Evolutionary conservation across 345 rosid species (phyloP).

Genomic region (Eucalyptus leucophloia): DNA sequence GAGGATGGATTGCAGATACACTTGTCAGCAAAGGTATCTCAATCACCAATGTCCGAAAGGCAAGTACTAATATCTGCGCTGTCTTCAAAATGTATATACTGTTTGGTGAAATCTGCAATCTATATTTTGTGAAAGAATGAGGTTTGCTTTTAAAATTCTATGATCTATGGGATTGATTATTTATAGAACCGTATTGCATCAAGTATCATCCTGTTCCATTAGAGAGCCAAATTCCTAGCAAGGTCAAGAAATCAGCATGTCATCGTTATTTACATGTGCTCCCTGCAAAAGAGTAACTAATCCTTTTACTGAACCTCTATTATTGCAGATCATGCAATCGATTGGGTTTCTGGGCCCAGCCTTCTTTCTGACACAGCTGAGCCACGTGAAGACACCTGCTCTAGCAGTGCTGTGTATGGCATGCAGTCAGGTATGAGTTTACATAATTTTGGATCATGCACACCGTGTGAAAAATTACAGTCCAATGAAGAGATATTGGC

Average conservation of each 20-base stretch:
- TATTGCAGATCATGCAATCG: slow-evolving; percentile 91
- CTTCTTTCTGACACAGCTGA: slow-evolving; percentile 80
- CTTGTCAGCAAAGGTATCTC: slow-evolving; percentile 91
- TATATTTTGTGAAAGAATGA: neutral
- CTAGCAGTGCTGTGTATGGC: slow-evolving; percentile 99
- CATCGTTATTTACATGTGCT: neutral
- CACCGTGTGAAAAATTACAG: neutral
- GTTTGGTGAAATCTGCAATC: neutral
- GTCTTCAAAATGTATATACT: neutral
- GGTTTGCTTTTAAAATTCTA: neutral
- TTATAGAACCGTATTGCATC: neutral
- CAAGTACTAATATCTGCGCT: slow-evolving; percentile 10
- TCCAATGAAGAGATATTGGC: neutral
- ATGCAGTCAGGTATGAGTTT: slow-evolving; percentile 77
- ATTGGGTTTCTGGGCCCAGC: slow-evolving; percentile 96
- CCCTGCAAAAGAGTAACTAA: neutral
- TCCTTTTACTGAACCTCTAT: neutral
- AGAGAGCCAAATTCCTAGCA: neutral
- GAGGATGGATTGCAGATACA: slow-evolving; percentile 99
- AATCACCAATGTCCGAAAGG: slow-evolving; percentile 91
- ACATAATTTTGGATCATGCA: neutral
- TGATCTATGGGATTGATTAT: neutral
- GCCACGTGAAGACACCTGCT: slow-evolving; percentile 77
- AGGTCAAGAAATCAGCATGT: neutral
- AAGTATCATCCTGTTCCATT: neutral